Evolutionary conservation across 257 asterid genomes (phyloP), one percentile per base, ranked within the genome.

Genomic region (Lithospermum erythrorhizon): DNA sequence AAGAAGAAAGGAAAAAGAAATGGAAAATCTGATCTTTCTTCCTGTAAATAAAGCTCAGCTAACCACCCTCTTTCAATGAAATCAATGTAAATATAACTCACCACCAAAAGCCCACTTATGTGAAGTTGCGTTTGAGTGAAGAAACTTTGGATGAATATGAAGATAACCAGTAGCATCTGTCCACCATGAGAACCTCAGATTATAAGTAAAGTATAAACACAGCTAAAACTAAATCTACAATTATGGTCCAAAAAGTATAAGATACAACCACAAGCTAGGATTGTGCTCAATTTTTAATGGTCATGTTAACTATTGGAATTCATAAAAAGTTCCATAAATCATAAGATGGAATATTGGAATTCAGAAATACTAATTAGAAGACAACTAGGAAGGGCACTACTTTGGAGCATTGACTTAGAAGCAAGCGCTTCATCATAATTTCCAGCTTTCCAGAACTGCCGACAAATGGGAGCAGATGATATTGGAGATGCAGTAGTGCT

Each of bases 101-200:
- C 95, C 98, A 66, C 96, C 96, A 64, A 90, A 90, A 55, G 80
- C 96, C 98, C 98, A 90, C 75, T 90, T 90, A 78, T 90, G 98
- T 21, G 98, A 90, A 58, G 96, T 90, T 52, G 98, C 98, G 79
- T 90, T 90, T 57, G 96, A 90, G 66, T 90, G 98, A 66, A 90
- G 94, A 77, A 90, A 90, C 70, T 87, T 90, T 30, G 98, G 98
- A 68, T 90, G 98, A 61, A 90, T 74, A 56, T 69, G 89, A 66
- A 90, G 83, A 78, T 82, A 78, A 64, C 81, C 76, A 20, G 89
- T 67, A 66, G 93, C 80, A 78, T 78, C 96, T 90, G 86, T 63
- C 73, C 76, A 75, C 19, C 59, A 73, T 74, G 13, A 72, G 23
- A 45, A 57, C 21, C 57, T 70, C 57, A 55, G 64, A 61, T 53